These are phyloP conservation scores for Scleroderma bovista DNA, from an alignment of 768 basidiomycete genomes.

Conservation along the genomic window DNA sequence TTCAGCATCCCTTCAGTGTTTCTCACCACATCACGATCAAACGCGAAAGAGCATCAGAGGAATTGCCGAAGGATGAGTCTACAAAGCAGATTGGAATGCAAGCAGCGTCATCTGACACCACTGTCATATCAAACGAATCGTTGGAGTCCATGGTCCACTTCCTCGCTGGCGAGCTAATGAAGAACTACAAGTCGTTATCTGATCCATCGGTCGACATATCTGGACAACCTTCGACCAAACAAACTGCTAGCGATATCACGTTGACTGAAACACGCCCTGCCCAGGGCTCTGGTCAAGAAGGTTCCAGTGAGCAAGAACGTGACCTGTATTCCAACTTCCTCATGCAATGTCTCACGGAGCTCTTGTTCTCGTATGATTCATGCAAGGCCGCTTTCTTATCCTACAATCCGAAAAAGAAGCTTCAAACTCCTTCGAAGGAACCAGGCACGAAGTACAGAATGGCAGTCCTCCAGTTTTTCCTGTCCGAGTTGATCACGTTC, in stretches of 20 bases:
- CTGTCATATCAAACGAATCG: conserved; percentile 34
- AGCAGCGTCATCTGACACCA: conserved; percentile 18
- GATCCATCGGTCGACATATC: conserved; percentile 24
- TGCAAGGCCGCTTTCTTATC: conserved; percentile 89
- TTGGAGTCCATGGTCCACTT: conserved; percentile 62
- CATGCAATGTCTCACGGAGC: conserved; percentile 88
- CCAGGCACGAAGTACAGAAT: conserved; percentile 50
- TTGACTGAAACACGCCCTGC: conserved; percentile 13
- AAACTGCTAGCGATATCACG: conserved; percentile 4
- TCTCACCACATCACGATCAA: conserved; percentile 57
- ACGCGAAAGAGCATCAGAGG: conserved; percentile 26
- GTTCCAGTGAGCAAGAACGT: conserved; percentile 19
- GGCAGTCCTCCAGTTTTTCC: conserved; percentile 70
- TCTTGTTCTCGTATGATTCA: conserved; percentile 86
- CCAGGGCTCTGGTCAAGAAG: conserved; percentile 11
- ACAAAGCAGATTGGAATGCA: conserved; percentile 49
- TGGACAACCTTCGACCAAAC: conserved; percentile 10
- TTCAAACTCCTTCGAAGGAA: conserved; percentile 61
- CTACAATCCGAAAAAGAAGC: conserved; percentile 60
- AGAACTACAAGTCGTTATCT: conserved; percentile 44
- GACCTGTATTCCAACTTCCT: conserved; percentile 70
- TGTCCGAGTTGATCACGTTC: conserved; percentile 78
- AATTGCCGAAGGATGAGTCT: conserved; percentile 9
- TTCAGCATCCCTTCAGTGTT: conserved; percentile 58
- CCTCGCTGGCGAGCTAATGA: conserved; percentile 67